These are phyloP conservation scores for Aspergillus spinulosporus DNA, from an alignment of 2,329 filamentous ascomycete species.

Conservation along the genomic window DNA sequence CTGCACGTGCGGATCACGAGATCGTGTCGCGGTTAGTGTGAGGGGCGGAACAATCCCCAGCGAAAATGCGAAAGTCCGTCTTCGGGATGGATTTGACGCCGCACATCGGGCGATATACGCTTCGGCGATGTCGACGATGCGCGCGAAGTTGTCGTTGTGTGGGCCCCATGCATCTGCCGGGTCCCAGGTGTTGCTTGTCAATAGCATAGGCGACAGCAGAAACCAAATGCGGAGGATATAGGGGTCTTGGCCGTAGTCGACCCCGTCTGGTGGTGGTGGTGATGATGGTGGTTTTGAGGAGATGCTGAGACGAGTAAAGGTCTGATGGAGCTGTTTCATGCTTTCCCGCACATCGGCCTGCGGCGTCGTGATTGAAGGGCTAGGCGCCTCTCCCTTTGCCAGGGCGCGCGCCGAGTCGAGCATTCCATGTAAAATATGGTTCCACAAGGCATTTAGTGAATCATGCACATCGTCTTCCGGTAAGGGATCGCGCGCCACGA, in stretches of 20 bases:
- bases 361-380: background rate
- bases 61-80: constrained; percentile 11
- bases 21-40: constrained; percentile 11
- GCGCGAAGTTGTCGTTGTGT: constrained; percentile 8
- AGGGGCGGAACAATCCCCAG: constrained; percentile 16
- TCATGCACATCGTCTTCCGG: constrained; percentile 3
- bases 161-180: constrained; percentile 8
- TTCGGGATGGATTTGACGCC: background rate
- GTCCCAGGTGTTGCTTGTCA: constrained; percentile 9
- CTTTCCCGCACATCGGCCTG: constrained; percentile 1
- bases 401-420: background rate
- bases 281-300: too few relatives aligned
- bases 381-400: background rate
- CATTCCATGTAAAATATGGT: constrained; percentile 10
- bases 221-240: constrained; percentile 10
- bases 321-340: background rate
- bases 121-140: constrained; percentile 2
- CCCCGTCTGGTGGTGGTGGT: too few relatives aligned
- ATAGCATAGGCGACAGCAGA: constrained; percentile 4
- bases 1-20: constrained; percentile 4
- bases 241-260: constrained; percentile 6
- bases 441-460: constrained; percentile 6
- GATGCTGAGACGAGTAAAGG: background rate
- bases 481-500: background rate
- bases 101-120: background rate